These are phyloP conservation scores for Ogataea minuta DNA, from an alignment of 805 yeast species.

Conservation along the genomic window DNA sequence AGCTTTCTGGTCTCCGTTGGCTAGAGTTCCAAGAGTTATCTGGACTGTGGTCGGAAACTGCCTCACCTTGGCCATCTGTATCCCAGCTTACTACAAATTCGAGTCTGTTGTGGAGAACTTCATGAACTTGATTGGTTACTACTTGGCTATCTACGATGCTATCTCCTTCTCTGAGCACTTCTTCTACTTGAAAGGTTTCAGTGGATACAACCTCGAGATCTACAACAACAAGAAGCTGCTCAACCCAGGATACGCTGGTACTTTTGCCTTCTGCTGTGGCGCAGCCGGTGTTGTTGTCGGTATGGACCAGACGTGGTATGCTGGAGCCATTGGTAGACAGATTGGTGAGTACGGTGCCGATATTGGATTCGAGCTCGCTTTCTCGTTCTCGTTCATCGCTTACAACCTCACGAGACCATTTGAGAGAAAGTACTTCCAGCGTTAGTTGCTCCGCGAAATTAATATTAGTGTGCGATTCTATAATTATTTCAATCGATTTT, in stretches of 20 bases:
- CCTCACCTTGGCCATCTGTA: constrained; percentile 78
- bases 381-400: constrained; percentile 61
- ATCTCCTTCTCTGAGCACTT: constrained; percentile 81
- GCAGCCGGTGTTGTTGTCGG: constrained; percentile 84
- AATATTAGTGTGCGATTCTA: constrained; percentile 6
- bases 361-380: constrained; percentile 79
- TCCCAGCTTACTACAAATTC: constrained; percentile 82
- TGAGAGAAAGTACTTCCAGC: constrained; percentile 63
- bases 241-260: constrained; percentile 79
- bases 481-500: constrained; percentile 1
- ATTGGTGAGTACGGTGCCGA: constrained; percentile 79
- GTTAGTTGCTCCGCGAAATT: constrained; percentile 25
- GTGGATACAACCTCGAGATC: constrained; percentile 60
- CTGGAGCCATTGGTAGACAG: constrained; percentile 60
- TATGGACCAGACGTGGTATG: constrained; percentile 84
- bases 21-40: constrained; percentile 72
- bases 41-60: constrained; percentile 82
- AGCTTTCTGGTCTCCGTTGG: constrained; percentile 73
- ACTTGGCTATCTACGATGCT: constrained; percentile 80
- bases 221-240: constrained; percentile 56
- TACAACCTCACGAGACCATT: constrained; percentile 58
- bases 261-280: constrained; percentile 76
- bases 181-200: constrained; percentile 63
- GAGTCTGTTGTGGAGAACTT: constrained; percentile 73
- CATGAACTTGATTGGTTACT: constrained; percentile 90